Conservation (phyloP, 2,329 filamentous ascomycete genomes). For the Cladosporium velox region DNA sequence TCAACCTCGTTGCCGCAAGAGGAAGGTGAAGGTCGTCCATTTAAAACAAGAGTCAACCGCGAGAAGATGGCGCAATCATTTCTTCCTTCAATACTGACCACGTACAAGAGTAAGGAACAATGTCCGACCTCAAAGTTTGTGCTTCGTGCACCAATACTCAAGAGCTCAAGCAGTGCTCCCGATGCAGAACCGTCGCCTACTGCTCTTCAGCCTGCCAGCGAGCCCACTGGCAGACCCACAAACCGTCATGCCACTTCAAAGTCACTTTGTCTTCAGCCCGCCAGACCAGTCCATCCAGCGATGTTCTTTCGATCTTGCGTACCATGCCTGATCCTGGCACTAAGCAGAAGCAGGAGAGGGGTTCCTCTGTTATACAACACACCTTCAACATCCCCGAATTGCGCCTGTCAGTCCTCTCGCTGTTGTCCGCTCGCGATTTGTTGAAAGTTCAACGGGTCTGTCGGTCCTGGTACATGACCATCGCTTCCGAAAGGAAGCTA, state of each 20-base stretch:
- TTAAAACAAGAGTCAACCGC: background rate
- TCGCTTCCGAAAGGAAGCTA: conserved; percentile 10
- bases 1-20: background rate
- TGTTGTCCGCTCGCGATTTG: conserved; percentile 8
- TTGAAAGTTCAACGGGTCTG: conserved; percentile 8
- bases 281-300: background rate
- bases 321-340: conserved; percentile 5
- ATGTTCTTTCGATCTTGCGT: background rate
- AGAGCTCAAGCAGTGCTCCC: conserved; percentile 17
- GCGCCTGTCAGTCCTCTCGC: conserved; percentile 12
- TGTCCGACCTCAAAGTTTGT: background rate
- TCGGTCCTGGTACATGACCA: conserved; percentile 19
- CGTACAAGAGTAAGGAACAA: background rate
- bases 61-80: no score
- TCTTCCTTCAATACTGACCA: background rate
- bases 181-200: conserved; percentile 41
- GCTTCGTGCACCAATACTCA: conserved; percentile 1
- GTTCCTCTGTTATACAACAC: background rate
- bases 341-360: background rate
- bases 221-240: conserved; percentile 57
- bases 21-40: background rate
- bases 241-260: conserved; percentile 29
- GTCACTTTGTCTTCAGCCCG: background rate
- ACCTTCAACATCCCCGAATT: conserved; percentile 19
- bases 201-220: conserved; percentile 58